phyloP scores from a whole-genome alignment of 1,284 basidiomycete genomes.

The Coriolopsis trogii region DNA sequence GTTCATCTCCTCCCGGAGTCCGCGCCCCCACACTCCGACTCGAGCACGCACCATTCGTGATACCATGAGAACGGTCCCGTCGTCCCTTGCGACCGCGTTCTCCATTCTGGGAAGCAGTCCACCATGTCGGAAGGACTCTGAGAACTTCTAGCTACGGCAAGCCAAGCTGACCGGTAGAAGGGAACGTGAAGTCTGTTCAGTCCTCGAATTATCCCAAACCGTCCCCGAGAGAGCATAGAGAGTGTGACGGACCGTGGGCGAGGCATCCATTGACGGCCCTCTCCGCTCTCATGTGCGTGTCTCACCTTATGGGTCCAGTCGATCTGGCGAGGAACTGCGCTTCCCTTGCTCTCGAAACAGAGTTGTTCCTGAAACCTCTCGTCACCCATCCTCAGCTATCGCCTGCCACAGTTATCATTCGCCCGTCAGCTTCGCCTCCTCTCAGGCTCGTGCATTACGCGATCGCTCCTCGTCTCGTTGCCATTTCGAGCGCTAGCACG shows the following conservation, averaged over 20 bases:
- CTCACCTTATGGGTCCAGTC: constrained; percentile 28
- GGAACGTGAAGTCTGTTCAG: constrained; percentile 26
- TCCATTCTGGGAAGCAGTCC: constrained; percentile 19
- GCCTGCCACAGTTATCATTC: constrained; percentile 18
- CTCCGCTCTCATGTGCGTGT: constrained; percentile 22
- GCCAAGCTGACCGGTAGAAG: constrained; percentile 27
- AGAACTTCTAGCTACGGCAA: constrained; percentile 27
- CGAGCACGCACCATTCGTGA: constrained; percentile 15
- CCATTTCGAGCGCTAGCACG: constrained; percentile 23
- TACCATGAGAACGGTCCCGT: constrained; percentile 20
- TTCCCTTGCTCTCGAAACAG: constrained; percentile 30
- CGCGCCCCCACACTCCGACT: constrained; percentile 11
- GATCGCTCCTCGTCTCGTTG: constrained; percentile 16
- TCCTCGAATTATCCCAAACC: constrained; percentile 24
- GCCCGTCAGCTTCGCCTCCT: constrained; percentile 6
- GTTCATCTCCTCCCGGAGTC: constrained; percentile 10
- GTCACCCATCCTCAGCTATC: constrained; percentile 22
- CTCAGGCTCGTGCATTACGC: constrained; percentile 27
- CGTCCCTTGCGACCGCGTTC: constrained; percentile 22
- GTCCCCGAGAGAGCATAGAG: constrained; percentile 24
- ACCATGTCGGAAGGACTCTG: constrained; percentile 22
- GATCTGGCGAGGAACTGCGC: constrained; percentile 23
- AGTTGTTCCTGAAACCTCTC: constrained; percentile 28
- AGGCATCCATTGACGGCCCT: constrained; percentile 19
- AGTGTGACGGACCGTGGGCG: constrained; percentile 26